Evolutionary conservation across 148 eudicot genomes (phyloP).

Genomic region (Drosera capensis): DNA sequence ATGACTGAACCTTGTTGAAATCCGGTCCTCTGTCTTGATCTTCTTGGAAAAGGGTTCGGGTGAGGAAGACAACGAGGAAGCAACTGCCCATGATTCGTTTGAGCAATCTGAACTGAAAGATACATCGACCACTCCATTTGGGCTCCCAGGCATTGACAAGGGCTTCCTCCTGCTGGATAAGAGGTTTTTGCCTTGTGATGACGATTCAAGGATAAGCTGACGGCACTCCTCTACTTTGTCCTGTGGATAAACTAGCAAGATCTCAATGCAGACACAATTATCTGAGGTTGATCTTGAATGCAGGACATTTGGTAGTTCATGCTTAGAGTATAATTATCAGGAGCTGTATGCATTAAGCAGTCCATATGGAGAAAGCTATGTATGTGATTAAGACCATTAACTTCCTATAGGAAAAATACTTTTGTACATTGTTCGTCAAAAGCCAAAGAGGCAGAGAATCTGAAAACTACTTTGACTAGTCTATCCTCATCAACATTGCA

Average conservation of each 20-base stretch:
- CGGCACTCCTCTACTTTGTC: constrained; percentile 43
- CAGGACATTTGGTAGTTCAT: background rate
- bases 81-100: constrained; percentile 37
- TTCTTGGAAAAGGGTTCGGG: constrained; percentile 41
- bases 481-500: no score
- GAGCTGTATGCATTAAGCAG: no score
- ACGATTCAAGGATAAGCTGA: constrained; percentile 29
- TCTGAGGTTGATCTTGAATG: background rate
- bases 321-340: no score
- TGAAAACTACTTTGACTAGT: no score
- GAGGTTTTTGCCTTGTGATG: constrained; percentile 11
- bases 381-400: no score
- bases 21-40: constrained; percentile 18
- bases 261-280: background rate
- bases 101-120: constrained; percentile 52
- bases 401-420: no score
- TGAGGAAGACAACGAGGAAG: constrained; percentile 35
- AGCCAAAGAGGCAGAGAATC: no score
- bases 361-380: no score
- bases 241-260: constrained; percentile 16
- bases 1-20: constrained; percentile 10
- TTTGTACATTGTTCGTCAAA: no score
- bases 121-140: constrained; percentile 46
- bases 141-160: constrained; percentile 43
- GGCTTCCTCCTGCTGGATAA: constrained; percentile 36